Base-by-base conservation (phyloP, 768 basidiomycete species). In the Pleurotus salmoneostramineus region DNA sequence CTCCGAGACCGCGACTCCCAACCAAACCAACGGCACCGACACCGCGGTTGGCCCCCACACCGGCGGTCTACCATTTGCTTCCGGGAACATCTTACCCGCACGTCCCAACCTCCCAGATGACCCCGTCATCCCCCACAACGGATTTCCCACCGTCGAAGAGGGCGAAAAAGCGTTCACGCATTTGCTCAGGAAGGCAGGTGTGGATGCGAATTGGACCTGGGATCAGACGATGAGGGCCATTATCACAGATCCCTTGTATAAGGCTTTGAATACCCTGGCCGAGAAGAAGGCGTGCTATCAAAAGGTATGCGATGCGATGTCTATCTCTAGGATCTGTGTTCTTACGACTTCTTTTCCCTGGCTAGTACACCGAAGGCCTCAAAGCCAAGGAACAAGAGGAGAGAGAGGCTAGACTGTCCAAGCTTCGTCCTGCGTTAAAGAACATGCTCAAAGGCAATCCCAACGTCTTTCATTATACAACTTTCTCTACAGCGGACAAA, bases 151-250 rank as follows among this genome's bases (percentile, higher is more conserved):
- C 4, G 71, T 85, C 8, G 91, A 93, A 65, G 93, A 97, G 65
- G 95, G 93, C 17, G 95, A 97, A 71, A 91, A 91, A 67, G 97
- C 95, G 10, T 99, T 99, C 71, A 84, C 87, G 66, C 91, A 91
- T 74, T 76, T 99, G 57, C 73, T 99, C 64, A 82, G 88, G 64
- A 93, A 93, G 73, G 89, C 91, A 47, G 92, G 92, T 34, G 90
- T 98, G 44, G 92, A 93, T 71, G 86, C 89, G 46, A 87, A 82
- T 62, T 98, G 93, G 91, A 93, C 93, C 36, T 99, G 97, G 97
- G 97, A 99, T 71, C 87, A 92, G 75, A 94, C 95, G 54, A 97
- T 98, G 92, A 84, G 95, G 68, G 90, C 93, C 65, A 94, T 97
- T 72, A 96, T 99, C 72, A 98, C 94, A 65, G 96, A 98, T 77